Evolutionary conservation across 257 asterid genomes (phyloP).

Genomic region (Fraxinus pennsylvanica): DNA sequence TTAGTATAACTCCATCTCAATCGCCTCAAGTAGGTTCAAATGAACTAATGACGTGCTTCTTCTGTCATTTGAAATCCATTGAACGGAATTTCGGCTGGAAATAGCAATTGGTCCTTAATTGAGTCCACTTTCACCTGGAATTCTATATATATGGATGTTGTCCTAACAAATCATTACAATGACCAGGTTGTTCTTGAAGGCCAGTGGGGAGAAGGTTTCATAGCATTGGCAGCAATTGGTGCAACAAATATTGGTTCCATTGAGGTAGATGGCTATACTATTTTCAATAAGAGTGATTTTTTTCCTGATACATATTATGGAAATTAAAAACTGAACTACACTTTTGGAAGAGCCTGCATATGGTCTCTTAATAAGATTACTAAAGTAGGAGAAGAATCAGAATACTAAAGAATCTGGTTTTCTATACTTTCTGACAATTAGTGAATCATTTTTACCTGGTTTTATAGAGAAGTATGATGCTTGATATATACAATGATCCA

Average conservation of each 20-base stretch:
- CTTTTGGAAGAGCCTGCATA: conserved; percentile 3
- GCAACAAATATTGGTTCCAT: conserved; percentile 95
- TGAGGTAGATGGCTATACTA: conserved; percentile 49
- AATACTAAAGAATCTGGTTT: conserved; percentile 7
- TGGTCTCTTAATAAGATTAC: conserved; percentile 12
- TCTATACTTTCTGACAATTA: not conserved
- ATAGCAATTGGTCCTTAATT: not conserved
- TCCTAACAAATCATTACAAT: conserved; percentile 28
- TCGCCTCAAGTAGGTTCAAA: conserved; percentile 2
- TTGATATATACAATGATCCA: not conserved
- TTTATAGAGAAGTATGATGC: not conserved
- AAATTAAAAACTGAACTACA: conserved; percentile 17
- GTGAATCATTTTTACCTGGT: conserved; percentile 1
- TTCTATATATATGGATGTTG: conserved; percentile 17
- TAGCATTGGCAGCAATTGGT: conserved; percentile 98
- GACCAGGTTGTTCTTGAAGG: conserved; percentile 95
- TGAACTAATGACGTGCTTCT: not conserved
- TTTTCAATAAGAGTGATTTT: conserved; percentile 21
- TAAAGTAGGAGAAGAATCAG: conserved; percentile 4
- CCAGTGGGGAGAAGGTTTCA: conserved; percentile 82
- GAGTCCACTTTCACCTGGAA: conserved; percentile 11
- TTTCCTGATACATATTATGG: not conserved
- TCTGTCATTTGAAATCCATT: not conserved
- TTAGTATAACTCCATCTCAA: not conserved
- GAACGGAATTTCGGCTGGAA: not conserved